phyloP scores from a whole-genome alignment of 2,329 filamentous ascomycete genomes.

The Aspergillus candidus region DNA sequence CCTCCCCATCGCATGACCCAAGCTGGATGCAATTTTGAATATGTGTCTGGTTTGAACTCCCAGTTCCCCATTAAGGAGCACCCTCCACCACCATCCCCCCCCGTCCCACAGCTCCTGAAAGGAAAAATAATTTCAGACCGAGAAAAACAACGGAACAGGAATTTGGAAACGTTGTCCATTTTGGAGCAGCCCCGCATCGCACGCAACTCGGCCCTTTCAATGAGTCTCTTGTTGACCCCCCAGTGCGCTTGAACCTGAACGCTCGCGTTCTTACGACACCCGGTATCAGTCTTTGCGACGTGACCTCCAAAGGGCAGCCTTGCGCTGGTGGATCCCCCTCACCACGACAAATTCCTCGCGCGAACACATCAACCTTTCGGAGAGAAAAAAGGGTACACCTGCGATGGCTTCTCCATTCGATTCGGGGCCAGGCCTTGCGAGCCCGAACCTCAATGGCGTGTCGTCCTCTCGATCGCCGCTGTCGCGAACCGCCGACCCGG shows the following conservation, averaged over 20 bases:
- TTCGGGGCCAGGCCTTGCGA: slow-evolving; percentile 3
- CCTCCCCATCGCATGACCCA: too few species aligned
- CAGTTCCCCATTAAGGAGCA: too few species aligned
- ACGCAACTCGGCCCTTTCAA: background rate
- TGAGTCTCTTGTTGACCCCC: too few species aligned
- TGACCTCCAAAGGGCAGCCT: too few species aligned
- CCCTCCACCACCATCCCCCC: too few species aligned
- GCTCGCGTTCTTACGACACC: background rate
- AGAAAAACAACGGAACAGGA: slow-evolving; percentile 8
- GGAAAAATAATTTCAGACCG: slow-evolving; percentile 2
- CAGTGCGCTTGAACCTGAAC: background rate
- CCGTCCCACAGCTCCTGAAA: slow-evolving; percentile 6
- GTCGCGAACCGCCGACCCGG: slow-evolving; percentile 5
- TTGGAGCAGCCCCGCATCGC: background rate
- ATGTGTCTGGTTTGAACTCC: too few species aligned
- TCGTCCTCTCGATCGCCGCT: slow-evolving; percentile 4
- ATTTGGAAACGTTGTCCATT: slow-evolving; percentile 10
- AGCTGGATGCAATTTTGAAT: too few species aligned
- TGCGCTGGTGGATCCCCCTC: too few species aligned
- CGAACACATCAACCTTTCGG: background rate
- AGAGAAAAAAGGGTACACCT: slow-evolving; percentile 6
- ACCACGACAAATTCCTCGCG: background rate
- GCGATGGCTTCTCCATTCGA: slow-evolving; percentile 10
- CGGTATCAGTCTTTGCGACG: too few species aligned
- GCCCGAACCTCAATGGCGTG: slow-evolving; percentile 5